phyloP scores from a whole-genome alignment of 2,329 filamentous ascomycete genomes.

The Phyllosticta citribraziliensis region DNA sequence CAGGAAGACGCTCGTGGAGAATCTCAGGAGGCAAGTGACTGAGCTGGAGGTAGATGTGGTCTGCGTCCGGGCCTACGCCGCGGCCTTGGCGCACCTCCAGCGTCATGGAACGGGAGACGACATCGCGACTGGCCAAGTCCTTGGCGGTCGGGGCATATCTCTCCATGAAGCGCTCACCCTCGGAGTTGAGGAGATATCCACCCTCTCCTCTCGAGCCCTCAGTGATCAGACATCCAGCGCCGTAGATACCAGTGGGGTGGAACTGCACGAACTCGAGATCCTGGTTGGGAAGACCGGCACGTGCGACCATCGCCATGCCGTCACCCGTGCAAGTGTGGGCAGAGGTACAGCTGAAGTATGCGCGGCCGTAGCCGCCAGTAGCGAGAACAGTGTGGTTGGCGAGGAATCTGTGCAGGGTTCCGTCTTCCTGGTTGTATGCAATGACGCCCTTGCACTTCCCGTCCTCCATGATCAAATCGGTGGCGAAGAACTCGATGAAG shows the following conservation, averaged over 20 bases:
- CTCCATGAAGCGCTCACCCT: slow-evolving; percentile 99
- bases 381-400: slow-evolving; percentile 94
- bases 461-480: slow-evolving; percentile 95
- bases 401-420: slow-evolving; percentile 92
- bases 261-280: slow-evolving; percentile 99
- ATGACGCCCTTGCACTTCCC: slow-evolving; percentile 94
- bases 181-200: slow-evolving; percentile 92
- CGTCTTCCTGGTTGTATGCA: slow-evolving; percentile 98
- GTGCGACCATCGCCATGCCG: slow-evolving; percentile 98
- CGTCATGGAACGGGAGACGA: slow-evolving; percentile 96
- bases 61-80: slow-evolving; percentile 93
- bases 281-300: slow-evolving; percentile 95
- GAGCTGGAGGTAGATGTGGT: slow-evolving; percentile 97
- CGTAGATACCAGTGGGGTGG: slow-evolving; percentile 98
- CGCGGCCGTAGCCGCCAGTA: slow-evolving; percentile 93
- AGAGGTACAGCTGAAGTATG: slow-evolving; percentile 97
- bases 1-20: slow-evolving; percentile 89
- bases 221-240: slow-evolving; percentile 93
- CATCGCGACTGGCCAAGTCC: slow-evolving; percentile 92
- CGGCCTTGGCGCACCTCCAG: slow-evolving; percentile 96
- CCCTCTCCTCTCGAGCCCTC: slow-evolving; percentile 97
- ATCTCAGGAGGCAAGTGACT: slow-evolving; percentile 89
- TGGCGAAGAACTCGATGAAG: slow-evolving; percentile 98
- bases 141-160: slow-evolving; percentile 95
- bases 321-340: slow-evolving; percentile 98